Percentiles rank a stretch among this genome's conserved stretches.
Evolutionary conservation across 164 flowering plant species (phyloP).

Genomic region (Aristolochia fimbriata): DNA sequence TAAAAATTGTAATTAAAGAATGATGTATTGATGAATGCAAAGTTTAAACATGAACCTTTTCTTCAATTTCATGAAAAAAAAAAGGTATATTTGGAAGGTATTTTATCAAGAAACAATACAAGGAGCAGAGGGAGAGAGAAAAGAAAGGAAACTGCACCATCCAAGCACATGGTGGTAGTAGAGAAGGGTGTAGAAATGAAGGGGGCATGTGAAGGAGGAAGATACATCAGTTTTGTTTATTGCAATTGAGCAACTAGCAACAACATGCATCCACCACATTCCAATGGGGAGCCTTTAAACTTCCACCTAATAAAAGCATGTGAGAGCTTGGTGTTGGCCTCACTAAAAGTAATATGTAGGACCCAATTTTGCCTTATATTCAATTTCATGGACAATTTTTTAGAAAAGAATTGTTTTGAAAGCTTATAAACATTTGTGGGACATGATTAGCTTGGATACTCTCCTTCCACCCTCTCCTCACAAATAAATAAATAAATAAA

Average conservation of each 20-base stretch:
- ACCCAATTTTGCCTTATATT: not conserved
- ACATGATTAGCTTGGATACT: conserved; percentile 2
- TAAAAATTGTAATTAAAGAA: no score
- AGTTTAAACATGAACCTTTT: no score
- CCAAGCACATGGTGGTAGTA: conserved; percentile 1
- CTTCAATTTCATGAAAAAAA: no score
- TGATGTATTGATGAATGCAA: no score
- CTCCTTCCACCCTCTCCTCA: not conserved
- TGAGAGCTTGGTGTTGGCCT: conserved; percentile 10
- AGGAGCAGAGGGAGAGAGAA: not conserved
- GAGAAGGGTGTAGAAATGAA: conserved; percentile 2
- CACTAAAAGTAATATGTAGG: conserved; percentile 3
- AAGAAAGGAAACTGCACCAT: no score
- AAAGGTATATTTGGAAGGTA: no score
- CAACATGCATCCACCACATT: conserved; percentile 8
- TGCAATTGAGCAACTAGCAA: conserved; percentile 4
- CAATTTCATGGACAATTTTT: no score
- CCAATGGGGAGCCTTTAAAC: conserved; percentile 3
- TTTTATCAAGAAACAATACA: not conserved
- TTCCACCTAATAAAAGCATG: conserved; percentile 15
- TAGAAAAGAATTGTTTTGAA: not conserved
- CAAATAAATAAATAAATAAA: not conserved
- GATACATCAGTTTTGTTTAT: conserved; percentile 5
- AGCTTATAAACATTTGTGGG: not conserved
- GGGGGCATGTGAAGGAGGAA: conserved; percentile 11